Base-by-base conservation (phyloP, 345 rosid genomes). In the Lenwebbia sp. region DNA sequence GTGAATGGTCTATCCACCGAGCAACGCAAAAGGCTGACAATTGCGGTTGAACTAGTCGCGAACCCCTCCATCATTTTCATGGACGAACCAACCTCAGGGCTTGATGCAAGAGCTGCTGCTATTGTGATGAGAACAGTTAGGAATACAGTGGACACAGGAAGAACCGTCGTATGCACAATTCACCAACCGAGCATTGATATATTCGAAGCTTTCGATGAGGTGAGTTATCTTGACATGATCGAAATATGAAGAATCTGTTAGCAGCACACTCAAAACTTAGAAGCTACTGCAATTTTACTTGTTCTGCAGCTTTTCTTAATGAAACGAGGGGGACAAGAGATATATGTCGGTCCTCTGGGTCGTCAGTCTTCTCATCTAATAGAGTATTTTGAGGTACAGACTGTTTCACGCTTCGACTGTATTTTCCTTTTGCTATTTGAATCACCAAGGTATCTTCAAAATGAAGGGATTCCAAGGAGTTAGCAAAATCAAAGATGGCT, bases 31-130 rank as follows among this genome's bases (percentile, higher is more conserved):
- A 91, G 99, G 90, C 92, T 96, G 21, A 96, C 99, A 37, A 95
- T 95, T 28, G 98, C 99, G 1, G 97, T 95, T 40, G 98, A 96
- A 95, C 92, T 95, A 4, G 99, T 96, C 85, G 98, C 98, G 40
- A 96, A 96, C 89, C 98, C 99, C 6, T 95, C 98, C 3, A 95
- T 95, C 62, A 94, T 96, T 84, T 95, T 96, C 92, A 94, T 96
- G 99, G 99, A 96, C 37, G 98, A 96, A 88, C 98, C 98, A 84
- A 96, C 99, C 85, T 96, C 99, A 41, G 99, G 99, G 54, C 91
- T 96, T 47, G 99, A 96, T 88, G 99, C 98, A 56, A 90, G 99
- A 91, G 98, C 98, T 65, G 98, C 99, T 60, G 99, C 99, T 44
- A 95, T 95, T 74, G 98, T 96, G 17, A 94, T 96, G 99, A 92